Conservation (phyloP, 768 basidiomycete species). For the Mrakia frigida region DNA sequence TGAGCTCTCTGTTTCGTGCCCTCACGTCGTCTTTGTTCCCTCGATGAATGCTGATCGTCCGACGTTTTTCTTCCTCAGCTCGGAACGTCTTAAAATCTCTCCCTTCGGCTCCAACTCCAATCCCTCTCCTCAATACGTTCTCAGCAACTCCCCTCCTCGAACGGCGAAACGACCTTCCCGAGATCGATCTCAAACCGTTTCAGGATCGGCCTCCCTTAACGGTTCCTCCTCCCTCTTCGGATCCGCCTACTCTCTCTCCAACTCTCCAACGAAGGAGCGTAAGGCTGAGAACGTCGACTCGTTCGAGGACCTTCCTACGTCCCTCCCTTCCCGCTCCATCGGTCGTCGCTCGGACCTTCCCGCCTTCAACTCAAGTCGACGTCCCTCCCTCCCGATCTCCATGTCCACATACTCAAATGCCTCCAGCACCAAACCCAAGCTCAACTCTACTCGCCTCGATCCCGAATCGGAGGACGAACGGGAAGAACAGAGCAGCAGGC, state of each 20-base stretch:
- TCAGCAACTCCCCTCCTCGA: neutral
- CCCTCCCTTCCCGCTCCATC: neutral
- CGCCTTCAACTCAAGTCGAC: neutral
- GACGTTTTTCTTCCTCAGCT: neutral
- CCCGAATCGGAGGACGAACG: neutral
- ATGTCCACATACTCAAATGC: neutral
- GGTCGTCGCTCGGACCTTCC: neutral
- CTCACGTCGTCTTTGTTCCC: neutral
- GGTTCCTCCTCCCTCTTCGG: neutral
- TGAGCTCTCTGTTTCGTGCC: neutral
- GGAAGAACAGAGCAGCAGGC: neutral
- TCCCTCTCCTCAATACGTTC: neutral
- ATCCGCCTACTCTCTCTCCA: conserved; percentile 3
- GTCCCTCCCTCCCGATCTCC: neutral
- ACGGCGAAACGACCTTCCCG: neutral
- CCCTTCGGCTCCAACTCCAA: neutral
- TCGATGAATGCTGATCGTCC: neutral
- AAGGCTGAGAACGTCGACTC: neutral
- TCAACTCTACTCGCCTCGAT: neutral
- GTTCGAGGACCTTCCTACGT: neutral
- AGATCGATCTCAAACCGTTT: conserved; percentile 6
- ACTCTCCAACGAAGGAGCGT: neutral
- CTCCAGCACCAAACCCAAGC: neutral
- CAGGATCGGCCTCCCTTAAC: neutral
- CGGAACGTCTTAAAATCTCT: too few species aligned